Evolutionary conservation across 2,329 filamentous ascomycete genomes (phyloP), one percentile per base, ranked within the genome.

Genomic region (Hirsutella rhossiliensis): DNA sequence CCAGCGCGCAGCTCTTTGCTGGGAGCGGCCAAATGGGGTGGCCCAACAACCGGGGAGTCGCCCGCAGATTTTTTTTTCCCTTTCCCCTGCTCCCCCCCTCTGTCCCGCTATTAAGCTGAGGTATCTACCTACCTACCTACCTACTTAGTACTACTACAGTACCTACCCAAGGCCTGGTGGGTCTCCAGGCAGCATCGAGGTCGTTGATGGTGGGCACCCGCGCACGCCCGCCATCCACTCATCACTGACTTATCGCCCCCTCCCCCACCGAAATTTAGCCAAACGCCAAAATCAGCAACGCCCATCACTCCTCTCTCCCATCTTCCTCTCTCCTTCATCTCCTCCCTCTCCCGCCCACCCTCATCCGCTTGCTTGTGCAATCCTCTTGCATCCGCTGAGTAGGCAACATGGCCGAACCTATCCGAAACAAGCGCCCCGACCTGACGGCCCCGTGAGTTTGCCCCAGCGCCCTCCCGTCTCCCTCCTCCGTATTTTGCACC

Each of bases 401-500:
- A 57, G 55, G 61, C 62, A 66, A 56, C 56, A 78, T 80, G 75
- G 74, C 75, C 57, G 75, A 80, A 62, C 75, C 76, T 50, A 80
- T 80, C 61, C 75, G 75, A 65, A 77, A 76, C 64, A 78, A 78
- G 65, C 73, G 76, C 56, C 65, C 71, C 48, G 75, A 79, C 56
- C 60, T 69, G 51, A 66, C 68, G 62, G 76, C 76, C 55, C 76
- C 76, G 76, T 80, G 66, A 66, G 76, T 75, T 30, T 19, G 30
- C 17, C 41, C 34, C 17, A n/a, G 32, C 11, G 15, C 30, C 7
- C 9, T 39, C 18, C 11, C 37, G 12, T 11, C 19, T 15, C 18
- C 19, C 28, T 15, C 37, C 37, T 39, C 13, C 5, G 27, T 15
- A 29, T 40, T 17, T 30, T 18, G 15, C 32, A 4, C 12, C 19